These are phyloP conservation scores for Neobulgaria alba DNA, from an alignment of 2,329 filamentous ascomycete species.

Conservation along the genomic window DNA sequence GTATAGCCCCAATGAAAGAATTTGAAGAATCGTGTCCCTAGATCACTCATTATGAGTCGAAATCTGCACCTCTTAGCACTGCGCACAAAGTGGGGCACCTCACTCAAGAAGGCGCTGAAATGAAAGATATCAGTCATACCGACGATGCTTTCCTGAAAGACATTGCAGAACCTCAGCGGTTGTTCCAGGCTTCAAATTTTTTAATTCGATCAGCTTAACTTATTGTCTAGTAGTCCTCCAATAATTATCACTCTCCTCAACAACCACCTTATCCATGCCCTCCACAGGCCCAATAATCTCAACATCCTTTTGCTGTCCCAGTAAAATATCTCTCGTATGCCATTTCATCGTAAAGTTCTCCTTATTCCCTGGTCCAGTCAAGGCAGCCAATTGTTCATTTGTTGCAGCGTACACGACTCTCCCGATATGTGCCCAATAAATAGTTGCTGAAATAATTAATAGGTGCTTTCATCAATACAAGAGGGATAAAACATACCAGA, in stretches of 20 bases:
- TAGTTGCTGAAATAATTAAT: conserved; percentile 26
- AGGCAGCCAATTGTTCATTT: conserved; percentile 36
- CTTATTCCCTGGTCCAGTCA: conserved; percentile 39
- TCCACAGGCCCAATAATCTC: conserved; percentile 41
- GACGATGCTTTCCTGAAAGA: no score
- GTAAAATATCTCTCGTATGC: conserved; percentile 39
- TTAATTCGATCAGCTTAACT: no score
- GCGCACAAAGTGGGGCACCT: no score
- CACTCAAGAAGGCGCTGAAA: no score
- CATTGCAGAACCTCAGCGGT: no score
- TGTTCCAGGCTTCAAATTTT: no score
- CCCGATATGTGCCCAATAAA: conserved; percentile 46
- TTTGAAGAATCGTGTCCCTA: no score
- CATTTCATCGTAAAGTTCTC: conserved; percentile 45
- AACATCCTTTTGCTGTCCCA: conserved; percentile 39
- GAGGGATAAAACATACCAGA: conserved; percentile 23
- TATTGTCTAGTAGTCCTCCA: conserved; percentile 34
- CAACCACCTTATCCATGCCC: conserved; percentile 36
- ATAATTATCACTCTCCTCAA: conserved; percentile 38
- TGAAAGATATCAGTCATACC: no score
- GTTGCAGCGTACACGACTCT: conserved; percentile 42
- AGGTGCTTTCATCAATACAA: not conserved
- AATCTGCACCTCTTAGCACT: no score
- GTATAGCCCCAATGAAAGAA: no score
- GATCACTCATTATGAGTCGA: no score